These are phyloP conservation scores for Umbelopsis ramanniana DNA, from an alignment of 192 early-diverging fungal genomes.

Conservation along the genomic window DNA sequence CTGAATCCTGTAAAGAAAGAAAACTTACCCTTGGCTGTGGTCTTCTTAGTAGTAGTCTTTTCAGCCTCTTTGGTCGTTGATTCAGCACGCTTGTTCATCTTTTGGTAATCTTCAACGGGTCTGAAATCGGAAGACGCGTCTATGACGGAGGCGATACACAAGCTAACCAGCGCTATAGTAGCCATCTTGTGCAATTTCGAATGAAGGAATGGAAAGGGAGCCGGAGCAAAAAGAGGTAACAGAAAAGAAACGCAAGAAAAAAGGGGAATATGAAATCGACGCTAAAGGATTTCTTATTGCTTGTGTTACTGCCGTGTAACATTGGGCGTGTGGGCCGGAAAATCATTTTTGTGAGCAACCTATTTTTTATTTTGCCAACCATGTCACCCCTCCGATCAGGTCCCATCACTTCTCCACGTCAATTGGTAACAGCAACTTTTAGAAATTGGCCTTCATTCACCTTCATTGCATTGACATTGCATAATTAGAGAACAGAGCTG, in stretches of 20 bases:
- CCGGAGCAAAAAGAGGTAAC: not conserved
- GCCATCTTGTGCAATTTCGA: slow-evolving; percentile 18
- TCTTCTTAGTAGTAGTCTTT: not conserved
- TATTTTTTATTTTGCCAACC: too few relatives aligned
- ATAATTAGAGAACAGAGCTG: not conserved
- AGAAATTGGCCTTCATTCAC: too few relatives aligned
- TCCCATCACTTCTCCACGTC: not conserved
- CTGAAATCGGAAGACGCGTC: not conserved
- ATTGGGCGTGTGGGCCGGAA: not conserved
- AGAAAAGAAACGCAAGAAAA: slow-evolving; percentile 19
- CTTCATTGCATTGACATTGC: too few relatives aligned
- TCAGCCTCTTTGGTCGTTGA: not conserved
- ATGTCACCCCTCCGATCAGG: not conserved
- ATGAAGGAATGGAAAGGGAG: slow-evolving; percentile 20
- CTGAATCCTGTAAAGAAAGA: not conserved
- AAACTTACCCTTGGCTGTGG: not conserved
- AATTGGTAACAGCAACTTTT: too few relatives aligned
- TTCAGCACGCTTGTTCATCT: not conserved
- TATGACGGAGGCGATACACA: slow-evolving; percentile 2
- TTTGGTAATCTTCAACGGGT: slow-evolving; percentile 11
- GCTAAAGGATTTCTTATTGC: slow-evolving; percentile 13
- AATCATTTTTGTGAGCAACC: not conserved
- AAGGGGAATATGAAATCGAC: slow-evolving; percentile 12
- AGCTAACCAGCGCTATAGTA: slow-evolving; percentile 11
- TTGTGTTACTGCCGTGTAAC: slow-evolving; percentile 15